A percentile compares a stretch with the other conserved stretches of the same genome.
Evolutionary conservation across 164 flowering plant genomes (phyloP).

Genomic region (Magnolia changhungtana): DNA sequence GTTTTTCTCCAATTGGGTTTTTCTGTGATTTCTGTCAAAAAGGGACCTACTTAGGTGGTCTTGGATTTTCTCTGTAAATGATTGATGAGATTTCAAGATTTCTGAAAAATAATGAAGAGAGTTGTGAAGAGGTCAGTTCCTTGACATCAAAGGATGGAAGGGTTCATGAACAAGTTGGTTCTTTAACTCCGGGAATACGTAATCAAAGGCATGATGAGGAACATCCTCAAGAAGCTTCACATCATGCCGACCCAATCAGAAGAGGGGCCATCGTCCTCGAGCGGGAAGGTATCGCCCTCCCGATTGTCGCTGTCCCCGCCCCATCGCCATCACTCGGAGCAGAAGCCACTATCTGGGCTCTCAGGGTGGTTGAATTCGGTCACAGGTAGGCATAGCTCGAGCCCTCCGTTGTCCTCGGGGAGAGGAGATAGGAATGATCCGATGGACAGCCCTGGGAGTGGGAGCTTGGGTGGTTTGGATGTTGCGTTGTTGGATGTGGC

Average conservation of each 20-base stretch:
- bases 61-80: conserved; percentile 3
- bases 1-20: not conserved
- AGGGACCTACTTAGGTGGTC: not conserved
- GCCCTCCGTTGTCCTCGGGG: conserved; percentile 60
- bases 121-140: not conserved
- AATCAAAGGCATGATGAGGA: conserved; percentile 51
- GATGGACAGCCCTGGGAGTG: conserved; percentile 34
- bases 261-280: conserved; percentile 46
- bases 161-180: not conserved
- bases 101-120: not conserved
- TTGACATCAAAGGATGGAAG: not conserved
- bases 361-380: conserved; percentile 81
- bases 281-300: conserved; percentile 33
- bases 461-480: conserved; percentile 28
- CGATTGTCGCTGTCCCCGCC: conserved; percentile 24
- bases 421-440: conserved; percentile 45
- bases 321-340: conserved; percentile 37
- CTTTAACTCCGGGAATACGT: not conserved
- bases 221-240: conserved; percentile 81
- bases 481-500: conserved; percentile 36
- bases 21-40: not conserved
- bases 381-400: conserved; percentile 46
- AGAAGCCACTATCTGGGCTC: conserved; percentile 57
- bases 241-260: conserved; percentile 64
- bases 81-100: not conserved